These are phyloP conservation scores for Geranomyces variabilis DNA, from an alignment of 192 early-diverging fungal genomes.

Conservation along the genomic window DNA sequence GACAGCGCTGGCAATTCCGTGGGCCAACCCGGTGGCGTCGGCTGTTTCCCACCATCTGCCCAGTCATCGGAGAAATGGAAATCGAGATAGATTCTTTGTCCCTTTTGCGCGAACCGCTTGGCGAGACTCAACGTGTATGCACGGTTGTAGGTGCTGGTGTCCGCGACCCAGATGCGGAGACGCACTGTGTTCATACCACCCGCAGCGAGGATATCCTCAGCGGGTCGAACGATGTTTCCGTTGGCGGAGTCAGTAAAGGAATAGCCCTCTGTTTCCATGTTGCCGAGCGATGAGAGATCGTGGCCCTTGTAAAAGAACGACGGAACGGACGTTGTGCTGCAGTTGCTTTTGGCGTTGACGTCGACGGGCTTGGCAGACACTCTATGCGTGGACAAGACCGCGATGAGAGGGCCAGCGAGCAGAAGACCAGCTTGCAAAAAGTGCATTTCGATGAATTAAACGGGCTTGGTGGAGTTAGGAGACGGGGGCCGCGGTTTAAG, in stretches of 20 bases:
- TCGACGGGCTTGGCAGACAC: no score
- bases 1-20: background rate
- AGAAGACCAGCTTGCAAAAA: no score
- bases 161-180: background rate
- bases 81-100: background rate
- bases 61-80: background rate
- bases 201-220: background rate
- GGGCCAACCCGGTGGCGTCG: background rate
- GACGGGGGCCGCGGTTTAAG: no score
- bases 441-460: no score
- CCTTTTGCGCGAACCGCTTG: background rate
- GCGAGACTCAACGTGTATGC: background rate
- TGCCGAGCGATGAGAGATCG: background rate
- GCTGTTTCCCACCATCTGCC: background rate
- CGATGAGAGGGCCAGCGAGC: no score
- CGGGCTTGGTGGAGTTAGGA: no score
- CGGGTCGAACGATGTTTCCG: background rate
- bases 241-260: background rate
- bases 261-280: background rate
- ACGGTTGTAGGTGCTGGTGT: background rate
- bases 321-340: no score
- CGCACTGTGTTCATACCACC: background rate
- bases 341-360: no score
- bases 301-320: constrained; percentile 3
- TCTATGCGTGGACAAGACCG: no score